phyloP scores from a whole-genome alignment of 495 filamentous ascomycete genomes.

The Daldinia childiae region DNA sequence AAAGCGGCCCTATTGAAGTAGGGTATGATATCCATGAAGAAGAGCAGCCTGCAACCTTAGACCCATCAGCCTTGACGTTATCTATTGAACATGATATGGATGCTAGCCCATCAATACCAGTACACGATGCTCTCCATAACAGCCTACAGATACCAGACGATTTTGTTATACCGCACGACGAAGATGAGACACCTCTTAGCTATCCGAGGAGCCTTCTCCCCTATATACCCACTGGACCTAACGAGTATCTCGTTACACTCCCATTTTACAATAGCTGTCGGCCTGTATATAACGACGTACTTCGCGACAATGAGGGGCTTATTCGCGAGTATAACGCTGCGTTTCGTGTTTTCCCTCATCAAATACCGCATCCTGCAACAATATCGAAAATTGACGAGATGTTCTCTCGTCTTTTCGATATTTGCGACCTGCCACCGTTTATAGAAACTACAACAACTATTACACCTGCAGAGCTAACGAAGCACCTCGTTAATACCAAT shows the following conservation, averaged over 20 bases:
- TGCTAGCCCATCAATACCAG: conserved; percentile 34
- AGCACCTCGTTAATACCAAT: conserved; percentile 53
- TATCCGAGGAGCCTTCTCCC: conserved; percentile 39
- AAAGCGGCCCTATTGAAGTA: background rate
- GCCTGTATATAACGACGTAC: conserved; percentile 51
- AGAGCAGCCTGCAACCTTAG: conserved; percentile 46
- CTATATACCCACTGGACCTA: conserved; percentile 29
- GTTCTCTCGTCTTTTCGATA: conserved; percentile 50
- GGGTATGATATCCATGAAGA: conserved; percentile 27
- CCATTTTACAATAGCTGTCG: conserved; percentile 53
- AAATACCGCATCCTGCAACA: conserved; percentile 39
- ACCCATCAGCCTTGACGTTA: conserved; percentile 50
- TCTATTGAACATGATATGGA: conserved; percentile 47
- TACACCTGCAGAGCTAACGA: conserved; percentile 44
- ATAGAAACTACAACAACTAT: conserved; percentile 46
- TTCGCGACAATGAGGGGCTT: conserved; percentile 47
- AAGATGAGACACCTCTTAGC: conserved; percentile 24
- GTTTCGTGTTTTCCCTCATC: conserved; percentile 38
- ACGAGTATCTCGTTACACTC: conserved; percentile 52
- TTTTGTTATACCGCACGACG: conserved; percentile 24
- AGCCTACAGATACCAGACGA: conserved; percentile 24
- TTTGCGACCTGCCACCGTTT: conserved; percentile 56
- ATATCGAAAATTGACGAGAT: conserved; percentile 50
- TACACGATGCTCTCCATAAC: conserved; percentile 32
- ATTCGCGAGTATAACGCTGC: conserved; percentile 48